Evolutionary conservation across 495 filamentous ascomycete species (phyloP), one percentile per base, ranked within the genome.

Genomic region (Trichoderma erinaceum): DNA sequence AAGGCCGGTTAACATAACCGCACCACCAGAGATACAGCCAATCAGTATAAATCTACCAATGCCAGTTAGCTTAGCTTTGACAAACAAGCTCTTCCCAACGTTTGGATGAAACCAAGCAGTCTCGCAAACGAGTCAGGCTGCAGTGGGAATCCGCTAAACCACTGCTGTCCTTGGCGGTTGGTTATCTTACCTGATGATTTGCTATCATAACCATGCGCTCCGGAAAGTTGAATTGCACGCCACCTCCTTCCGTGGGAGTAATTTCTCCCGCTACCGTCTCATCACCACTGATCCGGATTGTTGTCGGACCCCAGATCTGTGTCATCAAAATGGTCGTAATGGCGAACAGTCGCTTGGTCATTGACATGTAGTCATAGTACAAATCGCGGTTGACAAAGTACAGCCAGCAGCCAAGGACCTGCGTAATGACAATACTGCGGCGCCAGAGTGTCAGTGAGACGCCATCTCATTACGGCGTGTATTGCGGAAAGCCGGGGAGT

Each of bases 21-120:
- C 90, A 85, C 90, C 91, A 95, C 91, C 91, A 95, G 15, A 95
- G 81, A 73, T 95, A 95, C 13, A 94, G 76, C 91, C 91, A 95
- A 77, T 95, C 91, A 7, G 91, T 92, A 72, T 95, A 95, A 64
- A 95, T 84, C 83, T 83, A 64, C 25, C n/a, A 32, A 41, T 0
- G 52, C 41, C 6, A 13, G 58, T 68, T 52, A 69, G 68, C 50
- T 61, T 25, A 32, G 12, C 21, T 27, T 21, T 16, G 18, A 38
- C 35, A 52, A 52, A 52, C 48, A 52, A 0, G 21, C 44, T 48
- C 44, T n/a, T 7, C 2, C 43, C 12, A 46, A 16, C 12, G 8
- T 38, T 38, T 1, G 43, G 43, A 3, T 18, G 18, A 46, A 46
- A 46, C 43, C 43, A 46, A 46, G 43, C 18, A 18, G 6, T 7